Base-by-base conservation (phyloP, 2,329 filamentous ascomycete species). In the Cladosporium velox region DNA sequence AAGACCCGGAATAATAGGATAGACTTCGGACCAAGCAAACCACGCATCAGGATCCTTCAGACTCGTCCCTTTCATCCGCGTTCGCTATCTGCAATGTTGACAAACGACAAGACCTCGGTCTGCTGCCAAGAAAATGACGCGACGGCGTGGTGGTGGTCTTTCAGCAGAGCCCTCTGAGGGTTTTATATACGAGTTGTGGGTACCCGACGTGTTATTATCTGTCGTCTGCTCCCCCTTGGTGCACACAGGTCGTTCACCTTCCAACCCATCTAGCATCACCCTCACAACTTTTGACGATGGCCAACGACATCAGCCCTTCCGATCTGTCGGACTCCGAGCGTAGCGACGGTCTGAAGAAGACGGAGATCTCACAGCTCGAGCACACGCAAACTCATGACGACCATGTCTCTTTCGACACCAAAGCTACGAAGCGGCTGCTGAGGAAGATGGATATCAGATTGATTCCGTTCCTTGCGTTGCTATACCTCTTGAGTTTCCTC, bases 401-500 rank as follows among this genome's bases (percentile, higher is more conserved):
- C 8, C 49, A 52, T 30, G 28, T 28, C 49, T 52, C 49, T 18
- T 52, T 52, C 49, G 49, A 52, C 49, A 52, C 26, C 5, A 52
- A 52, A 30, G 49, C 70, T 18, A 52, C 49, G 4, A 84, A 83
- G 67, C 85, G 84, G 71, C 79, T 90, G 1, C 72, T 90, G 12
- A 83, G 87, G 73, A 90, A 86, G 74, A 80, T 90, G 24, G 88
- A 90, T 72, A 70, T 84, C 28, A 81, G 81, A 59, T 78, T 90
- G 1, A 87, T 90, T 54, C 88, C 87, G 44, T 89, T 86, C 82
- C 85, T 91, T 14, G 89, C 87, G 65, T 81, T 92, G 57, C 82
- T 93, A 32, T 93, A 93, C 72, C 83, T 93, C 1, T 83, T 92
- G 61, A 89, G 88, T 67, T 93, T 92, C 76, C 83, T 93, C 26